Conservation (phyloP, 2,329 filamentous ascomycete species). For the Diaporthe sp. region DNA sequence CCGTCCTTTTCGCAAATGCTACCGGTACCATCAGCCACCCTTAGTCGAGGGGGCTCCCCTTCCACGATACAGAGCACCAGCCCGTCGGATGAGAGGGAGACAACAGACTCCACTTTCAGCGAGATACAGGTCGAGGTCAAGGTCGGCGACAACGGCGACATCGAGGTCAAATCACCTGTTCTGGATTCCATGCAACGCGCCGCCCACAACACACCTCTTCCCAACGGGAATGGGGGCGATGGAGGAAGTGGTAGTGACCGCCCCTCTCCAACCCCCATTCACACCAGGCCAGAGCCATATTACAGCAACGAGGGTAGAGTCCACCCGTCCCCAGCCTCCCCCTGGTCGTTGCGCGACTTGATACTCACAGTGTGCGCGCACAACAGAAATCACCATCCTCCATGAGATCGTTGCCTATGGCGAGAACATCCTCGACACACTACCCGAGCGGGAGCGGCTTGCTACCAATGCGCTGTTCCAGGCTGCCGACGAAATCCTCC, state of each 20-base stretch:
- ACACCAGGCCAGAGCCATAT: constrained; percentile 34
- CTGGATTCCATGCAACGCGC: constrained; percentile 39
- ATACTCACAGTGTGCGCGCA: constrained; percentile 37
- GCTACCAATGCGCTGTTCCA: constrained; percentile 85
- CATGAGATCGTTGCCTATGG: constrained; percentile 83
- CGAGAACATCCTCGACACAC: constrained; percentile 71
- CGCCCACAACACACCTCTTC: constrained; percentile 36
- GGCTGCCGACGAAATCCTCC: constrained; percentile 84
- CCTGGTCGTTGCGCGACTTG: constrained; percentile 31
- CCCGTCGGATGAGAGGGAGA: constrained; percentile 40
- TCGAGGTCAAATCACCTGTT: constrained; percentile 36
- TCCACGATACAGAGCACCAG: constrained; percentile 37
- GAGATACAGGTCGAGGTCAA: constrained; percentile 39
- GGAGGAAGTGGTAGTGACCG: constrained; percentile 31
- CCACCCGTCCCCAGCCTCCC: background rate
- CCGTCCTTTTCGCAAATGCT: constrained; percentile 42
- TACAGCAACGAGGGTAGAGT: constrained; percentile 41
- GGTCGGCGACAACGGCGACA: constrained; percentile 41
- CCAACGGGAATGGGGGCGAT: constrained; percentile 37
- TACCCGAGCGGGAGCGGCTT: constrained; percentile 73
- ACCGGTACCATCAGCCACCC: constrained; percentile 41
- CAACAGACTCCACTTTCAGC: constrained; percentile 41
- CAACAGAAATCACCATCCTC: constrained; percentile 81
- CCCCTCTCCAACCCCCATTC: constrained; percentile 34
- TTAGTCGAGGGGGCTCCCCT: constrained; percentile 39